phyloP scores from a whole-genome alignment of 2,329 filamentous ascomycete species.

The Pseudogymnoascus sp. region DNA sequence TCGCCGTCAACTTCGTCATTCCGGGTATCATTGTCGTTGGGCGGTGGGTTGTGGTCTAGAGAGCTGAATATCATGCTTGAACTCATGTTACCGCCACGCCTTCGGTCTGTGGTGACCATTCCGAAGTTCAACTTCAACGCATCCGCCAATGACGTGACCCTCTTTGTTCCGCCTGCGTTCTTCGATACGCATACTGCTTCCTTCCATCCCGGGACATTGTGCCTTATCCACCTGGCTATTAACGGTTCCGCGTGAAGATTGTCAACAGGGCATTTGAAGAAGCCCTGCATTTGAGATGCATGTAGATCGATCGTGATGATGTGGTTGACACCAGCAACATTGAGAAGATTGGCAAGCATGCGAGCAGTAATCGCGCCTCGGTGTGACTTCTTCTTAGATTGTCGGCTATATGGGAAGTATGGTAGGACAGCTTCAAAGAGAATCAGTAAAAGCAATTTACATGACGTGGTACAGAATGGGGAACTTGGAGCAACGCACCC shows the following conservation, averaged over 20 bases:
- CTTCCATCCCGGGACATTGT: slow-evolving; percentile 78
- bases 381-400: slow-evolving; percentile 98
- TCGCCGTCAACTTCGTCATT: background rate
- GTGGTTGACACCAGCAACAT: slow-evolving; percentile 91
- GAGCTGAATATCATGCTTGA: slow-evolving; percentile 57
- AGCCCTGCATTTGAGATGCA: slow-evolving; percentile 97
- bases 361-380: slow-evolving; percentile 91
- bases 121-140: slow-evolving; percentile 96
- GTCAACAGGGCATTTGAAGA: slow-evolving; percentile 96
- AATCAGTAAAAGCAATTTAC: slow-evolving; percentile 14
- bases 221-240: slow-evolving; percentile 89
- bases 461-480: background rate
- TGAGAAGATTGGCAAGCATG: slow-evolving; percentile 91
- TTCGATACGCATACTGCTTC: slow-evolving; percentile 96
- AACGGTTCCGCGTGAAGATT: slow-evolving; percentile 94
- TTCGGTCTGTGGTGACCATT: slow-evolving; percentile 80
- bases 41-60: background rate
- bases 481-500: slow-evolving; percentile 46
- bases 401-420: slow-evolving; percentile 98
- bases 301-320: slow-evolving; percentile 96
- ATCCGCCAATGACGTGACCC: slow-evolving; percentile 91
- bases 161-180: slow-evolving; percentile 93
- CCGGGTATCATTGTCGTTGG: background rate
- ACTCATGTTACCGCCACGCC: slow-evolving; percentile 57
- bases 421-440: slow-evolving; percentile 63